phyloP scores from a whole-genome alignment of 768 basidiomycete species.

The Russula griseocarnosa region DNA sequence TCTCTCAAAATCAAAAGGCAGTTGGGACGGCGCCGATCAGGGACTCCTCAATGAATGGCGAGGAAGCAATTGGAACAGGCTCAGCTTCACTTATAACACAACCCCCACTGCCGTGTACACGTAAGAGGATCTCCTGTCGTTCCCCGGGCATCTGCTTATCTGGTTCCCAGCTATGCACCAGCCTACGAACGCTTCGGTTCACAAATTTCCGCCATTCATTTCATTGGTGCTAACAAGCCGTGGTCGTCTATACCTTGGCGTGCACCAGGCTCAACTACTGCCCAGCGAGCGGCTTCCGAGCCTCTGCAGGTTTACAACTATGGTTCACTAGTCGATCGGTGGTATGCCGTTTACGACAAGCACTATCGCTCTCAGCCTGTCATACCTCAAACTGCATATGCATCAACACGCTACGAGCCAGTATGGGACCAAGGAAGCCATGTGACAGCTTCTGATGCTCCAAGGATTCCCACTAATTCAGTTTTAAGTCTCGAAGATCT shows the following conservation, averaged over 20 bases:
- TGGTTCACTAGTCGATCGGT: slow-evolving; percentile 76
- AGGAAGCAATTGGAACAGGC: slow-evolving; percentile 79
- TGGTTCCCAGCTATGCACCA: slow-evolving; percentile 75
- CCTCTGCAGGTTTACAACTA: slow-evolving; percentile 65
- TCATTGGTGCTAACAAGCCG: slow-evolving; percentile 95
- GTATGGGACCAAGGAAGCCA: slow-evolving; percentile 62
- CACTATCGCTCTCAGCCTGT: slow-evolving; percentile 66
- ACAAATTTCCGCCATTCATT: slow-evolving; percentile 82
- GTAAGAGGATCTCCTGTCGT: slow-evolving; percentile 45
- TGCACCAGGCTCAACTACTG: slow-evolving; percentile 47
- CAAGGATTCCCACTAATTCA: background rate
- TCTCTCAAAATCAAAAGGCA: slow-evolving; percentile 73
- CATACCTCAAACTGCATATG: slow-evolving; percentile 48
- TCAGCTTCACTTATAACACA: slow-evolving; percentile 97
- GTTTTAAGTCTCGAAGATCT: slow-evolving; percentile 39
- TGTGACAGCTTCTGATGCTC: slow-evolving; percentile 40
- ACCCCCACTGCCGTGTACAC: slow-evolving; percentile 97
- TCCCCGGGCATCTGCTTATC: background rate
- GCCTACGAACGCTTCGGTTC: slow-evolving; percentile 93
- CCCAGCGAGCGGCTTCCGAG: slow-evolving; percentile 35
- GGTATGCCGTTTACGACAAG: slow-evolving; percentile 87
- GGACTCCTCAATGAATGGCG: slow-evolving; percentile 96
- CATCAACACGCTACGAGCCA: slow-evolving; percentile 62
- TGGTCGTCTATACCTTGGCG: slow-evolving; percentile 78
- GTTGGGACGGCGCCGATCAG: slow-evolving; percentile 99